Evolutionary conservation across 768 basidiomycete genomes (phyloP).

Genomic region (Mrakia hoshinonis): DNA sequence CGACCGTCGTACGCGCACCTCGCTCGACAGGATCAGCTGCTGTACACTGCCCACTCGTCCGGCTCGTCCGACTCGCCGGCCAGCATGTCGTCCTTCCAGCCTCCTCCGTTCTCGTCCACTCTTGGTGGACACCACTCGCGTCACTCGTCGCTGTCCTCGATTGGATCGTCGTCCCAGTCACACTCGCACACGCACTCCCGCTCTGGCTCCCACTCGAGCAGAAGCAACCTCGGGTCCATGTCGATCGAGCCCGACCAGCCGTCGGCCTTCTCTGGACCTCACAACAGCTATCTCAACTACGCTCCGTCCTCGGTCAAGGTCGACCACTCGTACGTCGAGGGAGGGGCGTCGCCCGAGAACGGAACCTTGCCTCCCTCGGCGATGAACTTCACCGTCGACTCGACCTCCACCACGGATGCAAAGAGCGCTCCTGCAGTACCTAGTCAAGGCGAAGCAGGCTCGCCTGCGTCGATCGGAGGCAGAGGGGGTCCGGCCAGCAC

Average conservation of each 20-base stretch:
- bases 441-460: neutral
- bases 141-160: neutral
- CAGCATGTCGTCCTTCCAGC: neutral
- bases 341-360: neutral
- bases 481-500: no score
- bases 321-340: slow-evolving; percentile 2
- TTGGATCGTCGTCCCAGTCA: neutral
- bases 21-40: neutral
- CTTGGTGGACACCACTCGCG: neutral
- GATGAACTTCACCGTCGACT: neutral
- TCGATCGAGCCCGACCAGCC: neutral
- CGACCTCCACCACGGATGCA: neutral
- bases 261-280: neutral
- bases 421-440: neutral
- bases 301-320: neutral
- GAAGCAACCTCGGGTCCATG: neutral
- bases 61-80: neutral
- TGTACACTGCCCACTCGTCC: neutral
- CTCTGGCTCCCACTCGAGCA: neutral
- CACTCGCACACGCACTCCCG: neutral
- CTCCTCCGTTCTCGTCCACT: neutral
- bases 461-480: neutral
- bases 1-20: neutral
- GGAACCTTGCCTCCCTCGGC: neutral
- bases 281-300: neutral